phyloP scores from a whole-genome alignment of 768 basidiomycete species.

The Tylopilus subfusipes region DNA sequence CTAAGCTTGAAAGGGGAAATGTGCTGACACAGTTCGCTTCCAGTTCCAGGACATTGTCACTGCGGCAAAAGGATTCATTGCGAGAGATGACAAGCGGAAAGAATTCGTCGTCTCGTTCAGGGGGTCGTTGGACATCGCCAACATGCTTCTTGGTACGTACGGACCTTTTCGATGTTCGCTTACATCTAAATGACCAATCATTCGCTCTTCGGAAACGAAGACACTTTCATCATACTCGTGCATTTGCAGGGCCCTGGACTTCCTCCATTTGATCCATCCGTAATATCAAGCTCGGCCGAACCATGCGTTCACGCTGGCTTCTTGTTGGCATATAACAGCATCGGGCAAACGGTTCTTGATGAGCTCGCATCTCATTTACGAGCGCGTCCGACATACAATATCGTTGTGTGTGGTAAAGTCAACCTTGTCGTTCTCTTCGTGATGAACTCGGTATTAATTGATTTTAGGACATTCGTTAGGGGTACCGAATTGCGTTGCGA shows the following conservation, averaged over 20 bases:
- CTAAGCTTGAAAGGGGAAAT: background rate
- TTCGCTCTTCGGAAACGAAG: conserved; percentile 6
- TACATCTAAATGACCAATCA: background rate
- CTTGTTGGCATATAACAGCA: conserved; percentile 34
- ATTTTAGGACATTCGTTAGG: conserved; percentile 41
- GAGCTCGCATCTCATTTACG: conserved; percentile 30
- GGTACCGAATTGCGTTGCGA: conserved; percentile 14
- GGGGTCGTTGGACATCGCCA: conserved; percentile 32
- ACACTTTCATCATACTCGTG: conserved; percentile 19
- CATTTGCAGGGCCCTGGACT: conserved; percentile 26
- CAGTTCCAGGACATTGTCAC: conserved; percentile 39
- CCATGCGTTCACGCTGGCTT: conserved; percentile 37
- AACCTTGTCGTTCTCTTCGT: background rate
- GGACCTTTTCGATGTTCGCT: background rate
- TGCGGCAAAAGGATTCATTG: conserved; percentile 43
- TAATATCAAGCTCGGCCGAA: background rate
- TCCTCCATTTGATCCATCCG: conserved; percentile 10
- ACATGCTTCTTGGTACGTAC: conserved; percentile 18
- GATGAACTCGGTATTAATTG: conserved; percentile 1
- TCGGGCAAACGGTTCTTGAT: conserved; percentile 30
- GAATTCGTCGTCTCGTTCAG: conserved; percentile 43
- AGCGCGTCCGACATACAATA: conserved; percentile 31
- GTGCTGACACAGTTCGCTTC: background rate
- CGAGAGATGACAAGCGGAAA: conserved; percentile 39
- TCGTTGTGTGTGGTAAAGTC: conserved; percentile 32